Evolutionary conservation across 495 filamentous ascomycete genomes (phyloP), one percentile per base, ranked within the genome.

Genomic region (Xylaria scruposa): DNA sequence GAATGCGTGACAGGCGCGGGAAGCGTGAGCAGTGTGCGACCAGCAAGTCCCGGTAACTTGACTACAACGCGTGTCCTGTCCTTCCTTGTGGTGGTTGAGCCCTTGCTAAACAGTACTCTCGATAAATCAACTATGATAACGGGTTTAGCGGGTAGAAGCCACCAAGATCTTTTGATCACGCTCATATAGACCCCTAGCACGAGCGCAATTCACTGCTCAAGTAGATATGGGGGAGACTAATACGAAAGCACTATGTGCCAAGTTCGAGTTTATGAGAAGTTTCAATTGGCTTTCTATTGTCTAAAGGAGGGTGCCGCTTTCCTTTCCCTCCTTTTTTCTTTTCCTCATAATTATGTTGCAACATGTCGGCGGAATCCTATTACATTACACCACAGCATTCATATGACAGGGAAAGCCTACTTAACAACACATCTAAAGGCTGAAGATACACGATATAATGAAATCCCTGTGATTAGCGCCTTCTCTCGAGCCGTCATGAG

Each of bases 21-120:
- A 53, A 51, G 44, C 46, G 36, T 46, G 54, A 38, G 67, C 19
- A 33, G 40, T 59, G 10, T 40, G 68, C 47, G 44, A 62, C 59
- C 15, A 15, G 26, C 33, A 12, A 46, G 40, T 21, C 47, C 53
- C 10, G 38, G 24, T 42, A 68, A 68, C 51, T 17, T 60, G 7
- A 53, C 53, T 36, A 60, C 24, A 68, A 24, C 24, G 38, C 53
- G 38, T 68, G 40, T 59, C 38, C 21, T 17, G 24, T 29, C 66
- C 47, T 38, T 46, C 15, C n/a, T 51, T 29, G 40, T 21, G 4
- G 40, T 21, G 4, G 38, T 24, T 24, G 29, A 33, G 17, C 7
- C 12, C 15, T 46, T 49, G 36, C 4, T 47, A 42, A 38, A 36
- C 36, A 29, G 0, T 17, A 15, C 31, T 17, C 10, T 29, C 26